These are phyloP conservation scores for Pichia deserticola DNA, from an alignment of 805 yeast species.

Conservation along the genomic window DNA sequence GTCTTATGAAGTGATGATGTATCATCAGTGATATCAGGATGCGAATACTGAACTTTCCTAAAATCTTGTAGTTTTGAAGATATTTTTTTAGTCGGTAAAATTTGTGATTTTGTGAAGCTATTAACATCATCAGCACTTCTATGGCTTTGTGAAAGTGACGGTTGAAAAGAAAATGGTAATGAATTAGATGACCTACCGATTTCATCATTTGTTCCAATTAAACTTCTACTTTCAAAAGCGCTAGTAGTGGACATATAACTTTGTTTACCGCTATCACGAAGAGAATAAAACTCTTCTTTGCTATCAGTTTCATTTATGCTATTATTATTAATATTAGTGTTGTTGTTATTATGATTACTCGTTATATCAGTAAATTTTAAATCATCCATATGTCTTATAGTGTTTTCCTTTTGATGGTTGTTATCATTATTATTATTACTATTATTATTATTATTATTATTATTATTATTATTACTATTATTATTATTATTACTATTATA, in stretches of 20 bases:
- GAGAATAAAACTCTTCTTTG: background rate
- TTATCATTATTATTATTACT: background rate
- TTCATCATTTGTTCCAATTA: background rate
- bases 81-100: background rate
- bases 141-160: conserved; percentile 5
- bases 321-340: no score
- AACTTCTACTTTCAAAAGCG: background rate
- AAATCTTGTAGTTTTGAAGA: background rate
- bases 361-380: no score
- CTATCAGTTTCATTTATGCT: background rate
- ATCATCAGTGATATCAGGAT: conserved; percentile 2
- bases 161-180: conserved; percentile 7
- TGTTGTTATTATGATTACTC: background rate
- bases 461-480: background rate
- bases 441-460: background rate
- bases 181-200: background rate
- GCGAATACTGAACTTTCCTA: background rate
- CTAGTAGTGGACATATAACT: background rate
- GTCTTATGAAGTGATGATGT: conserved; percentile 3
- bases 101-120: background rate
- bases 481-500: background rate
- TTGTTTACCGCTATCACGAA: background rate
- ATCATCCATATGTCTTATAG: no score
- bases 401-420: no score
- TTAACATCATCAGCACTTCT: background rate